These are phyloP conservation scores for Paracorniculantispora psalliotae DNA, from an alignment of 2,329 filamentous ascomycete genomes.

Conservation along the genomic window DNA sequence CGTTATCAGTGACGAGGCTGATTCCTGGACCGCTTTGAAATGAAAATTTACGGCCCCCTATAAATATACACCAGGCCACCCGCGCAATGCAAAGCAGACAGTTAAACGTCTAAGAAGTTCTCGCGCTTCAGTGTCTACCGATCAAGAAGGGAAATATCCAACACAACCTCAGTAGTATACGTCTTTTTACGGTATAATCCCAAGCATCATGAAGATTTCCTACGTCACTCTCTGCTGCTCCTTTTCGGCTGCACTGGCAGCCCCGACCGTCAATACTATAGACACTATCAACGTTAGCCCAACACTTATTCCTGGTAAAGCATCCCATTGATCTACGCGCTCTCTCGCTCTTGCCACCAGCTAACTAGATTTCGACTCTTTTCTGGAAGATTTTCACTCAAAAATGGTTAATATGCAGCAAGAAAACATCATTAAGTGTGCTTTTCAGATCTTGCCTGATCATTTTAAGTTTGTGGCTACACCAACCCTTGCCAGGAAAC, in stretches of 20 bases:
- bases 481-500: not conserved
- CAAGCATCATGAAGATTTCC: not conserved
- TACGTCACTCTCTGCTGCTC: not conserved
- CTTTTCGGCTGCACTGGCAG: not conserved
- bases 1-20: not conserved
- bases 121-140: not conserved
- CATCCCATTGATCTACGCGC: not conserved
- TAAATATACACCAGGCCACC: not conserved
- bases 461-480: not conserved
- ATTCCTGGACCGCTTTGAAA: too few relatives aligned
- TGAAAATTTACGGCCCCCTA: too few relatives aligned
- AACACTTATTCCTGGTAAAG: not conserved
- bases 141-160: not conserved
- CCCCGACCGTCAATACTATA: not conserved
- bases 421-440: not conserved
- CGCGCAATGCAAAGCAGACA: not conserved
- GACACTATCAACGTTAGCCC: not conserved
- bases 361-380: not conserved
- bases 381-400: not conserved
- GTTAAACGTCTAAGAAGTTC: not conserved
- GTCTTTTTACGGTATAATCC: not conserved
- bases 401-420: not conserved
- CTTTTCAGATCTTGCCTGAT: not conserved
- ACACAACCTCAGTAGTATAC: not conserved
- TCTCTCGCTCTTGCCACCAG: not conserved